A percentile compares a stretch with the other conserved stretches of the same genome.
phyloP scores from a whole-genome alignment of 2,329 filamentous ascomycete genomes.

The Cladosporium velox region DNA sequence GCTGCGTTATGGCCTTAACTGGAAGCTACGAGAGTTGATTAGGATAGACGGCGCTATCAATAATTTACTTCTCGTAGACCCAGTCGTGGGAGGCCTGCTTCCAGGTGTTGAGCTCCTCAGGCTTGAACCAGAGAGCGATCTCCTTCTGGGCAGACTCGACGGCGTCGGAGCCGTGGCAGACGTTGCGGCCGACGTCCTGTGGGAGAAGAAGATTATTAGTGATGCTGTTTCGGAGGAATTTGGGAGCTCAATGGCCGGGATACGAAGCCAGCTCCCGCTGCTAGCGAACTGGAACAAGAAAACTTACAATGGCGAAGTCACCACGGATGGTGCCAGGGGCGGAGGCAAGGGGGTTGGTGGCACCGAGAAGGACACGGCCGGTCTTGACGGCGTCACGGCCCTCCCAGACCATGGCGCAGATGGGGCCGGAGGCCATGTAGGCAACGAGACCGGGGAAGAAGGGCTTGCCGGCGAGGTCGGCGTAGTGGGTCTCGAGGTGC shows the following conservation, averaged over 20 bases:
- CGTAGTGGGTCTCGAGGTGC: conserved; percentile 98
- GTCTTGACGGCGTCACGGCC: conserved; percentile 99
- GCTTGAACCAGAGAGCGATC: conserved; percentile 97
- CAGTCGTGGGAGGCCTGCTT: conserved; percentile 84
- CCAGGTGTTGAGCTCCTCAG: conserved; percentile 81
- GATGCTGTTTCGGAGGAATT: not conserved
- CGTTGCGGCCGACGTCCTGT: conserved; percentile 87
- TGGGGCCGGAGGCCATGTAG: conserved; percentile 97
- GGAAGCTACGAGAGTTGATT: not conserved
- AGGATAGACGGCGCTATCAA: no score
- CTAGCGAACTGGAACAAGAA: not conserved
- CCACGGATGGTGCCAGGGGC: conserved; percentile 97
- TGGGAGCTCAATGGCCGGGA: not conserved
- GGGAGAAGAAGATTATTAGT: not conserved
- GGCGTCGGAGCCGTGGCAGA: conserved; percentile 98
- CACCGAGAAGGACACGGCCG: conserved; percentile 92
- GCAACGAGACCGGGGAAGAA: conserved; percentile 95
- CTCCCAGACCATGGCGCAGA: conserved; percentile 99
- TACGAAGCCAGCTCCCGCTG: not conserved
- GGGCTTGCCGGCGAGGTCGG: conserved; percentile 86
- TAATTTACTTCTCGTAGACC: conserved; percentile 85
- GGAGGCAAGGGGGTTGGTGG: conserved; percentile 96
- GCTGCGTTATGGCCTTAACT: not conserved
- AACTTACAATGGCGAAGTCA: conserved; percentile 72
- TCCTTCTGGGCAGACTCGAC: conserved; percentile 99